These are phyloP conservation scores for Scedosporium dehoogii DNA, from an alignment of 2,329 filamentous ascomycete genomes.

Conservation along the genomic window DNA sequence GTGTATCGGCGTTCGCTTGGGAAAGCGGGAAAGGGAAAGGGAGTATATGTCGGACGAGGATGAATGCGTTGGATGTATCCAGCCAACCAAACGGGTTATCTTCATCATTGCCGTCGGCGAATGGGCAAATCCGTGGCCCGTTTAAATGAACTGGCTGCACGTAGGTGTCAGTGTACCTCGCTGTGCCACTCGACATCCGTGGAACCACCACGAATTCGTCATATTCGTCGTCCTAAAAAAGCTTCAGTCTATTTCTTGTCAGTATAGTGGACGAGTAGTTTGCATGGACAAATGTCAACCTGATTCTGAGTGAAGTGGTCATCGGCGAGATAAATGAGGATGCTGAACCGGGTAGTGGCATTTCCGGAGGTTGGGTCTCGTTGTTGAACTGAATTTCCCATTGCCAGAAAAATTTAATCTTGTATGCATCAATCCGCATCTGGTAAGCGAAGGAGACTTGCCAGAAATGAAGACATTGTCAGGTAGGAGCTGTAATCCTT, in stretches of 20 bases:
- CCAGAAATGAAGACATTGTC: too few relatives aligned
- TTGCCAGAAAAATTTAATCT: not conserved
- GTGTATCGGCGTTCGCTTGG: slow-evolving; percentile 4
- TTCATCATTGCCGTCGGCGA: not conserved
- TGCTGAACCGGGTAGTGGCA: not conserved
- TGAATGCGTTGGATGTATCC: not conserved
- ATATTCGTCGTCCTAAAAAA: not conserved
- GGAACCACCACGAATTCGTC: not conserved
- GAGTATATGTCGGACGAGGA: not conserved
- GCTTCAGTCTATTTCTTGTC: not conserved
- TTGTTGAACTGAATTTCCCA: not conserved
- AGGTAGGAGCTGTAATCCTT: too few relatives aligned
- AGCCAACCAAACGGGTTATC: not conserved
- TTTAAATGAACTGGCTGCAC: not conserved
- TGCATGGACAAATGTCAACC: not conserved
- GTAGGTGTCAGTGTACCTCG: not conserved
- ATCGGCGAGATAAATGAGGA: not conserved
- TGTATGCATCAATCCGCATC: too few relatives aligned
- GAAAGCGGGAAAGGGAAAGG: not conserved
- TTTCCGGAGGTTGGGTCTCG: not conserved
- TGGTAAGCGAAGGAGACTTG: too few relatives aligned
- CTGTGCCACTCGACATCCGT: not conserved
- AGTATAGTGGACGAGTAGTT: not conserved
- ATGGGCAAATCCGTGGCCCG: not conserved
- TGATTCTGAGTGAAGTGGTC: not conserved